These are phyloP conservation scores for Daedaleopsis sinensis DNA, from an alignment of 768 basidiomycete genomes.

Conservation along the genomic window DNA sequence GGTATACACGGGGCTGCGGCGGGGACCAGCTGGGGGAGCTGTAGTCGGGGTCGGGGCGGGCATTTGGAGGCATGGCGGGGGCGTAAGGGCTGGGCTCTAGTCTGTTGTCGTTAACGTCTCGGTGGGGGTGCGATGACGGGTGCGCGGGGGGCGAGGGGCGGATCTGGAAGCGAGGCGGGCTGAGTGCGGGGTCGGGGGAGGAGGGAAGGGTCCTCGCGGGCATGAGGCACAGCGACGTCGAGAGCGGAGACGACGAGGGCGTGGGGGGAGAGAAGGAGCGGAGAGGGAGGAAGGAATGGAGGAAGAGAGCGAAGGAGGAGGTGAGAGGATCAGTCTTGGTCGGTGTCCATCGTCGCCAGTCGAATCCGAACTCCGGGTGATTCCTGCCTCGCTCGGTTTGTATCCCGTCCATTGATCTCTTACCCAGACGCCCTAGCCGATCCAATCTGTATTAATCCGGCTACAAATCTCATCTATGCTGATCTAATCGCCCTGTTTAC, in stretches of 20 bases:
- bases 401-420: not conserved
- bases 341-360: not conserved
- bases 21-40: conserved; percentile 9
- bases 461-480: conserved; percentile 5
- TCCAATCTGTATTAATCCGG: conserved; percentile 2
- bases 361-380: conserved; percentile 11
- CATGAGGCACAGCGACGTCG: conserved; percentile 7
- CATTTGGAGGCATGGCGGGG: conserved; percentile 12
- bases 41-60: conserved; percentile 10
- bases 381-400: conserved; percentile 2
- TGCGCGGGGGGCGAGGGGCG: not conserved
- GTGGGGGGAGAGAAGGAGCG: conserved; percentile 6
- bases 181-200: conserved; percentile 8
- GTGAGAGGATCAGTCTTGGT: conserved; percentile 2
- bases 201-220: conserved; percentile 16
- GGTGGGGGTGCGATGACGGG: not conserved
- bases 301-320: conserved; percentile 5
- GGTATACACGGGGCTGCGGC: conserved; percentile 16
- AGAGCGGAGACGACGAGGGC: not conserved
- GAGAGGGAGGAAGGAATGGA: conserved; percentile 14
- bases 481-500: not conserved
- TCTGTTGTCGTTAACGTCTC: conserved; percentile 10
- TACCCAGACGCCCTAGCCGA: conserved; percentile 3
- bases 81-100: conserved; percentile 8
- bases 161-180: conserved; percentile 15